Evolutionary conservation across 2,329 filamentous ascomycete species (phyloP).

Genomic region (Hypomyces rosellus): DNA sequence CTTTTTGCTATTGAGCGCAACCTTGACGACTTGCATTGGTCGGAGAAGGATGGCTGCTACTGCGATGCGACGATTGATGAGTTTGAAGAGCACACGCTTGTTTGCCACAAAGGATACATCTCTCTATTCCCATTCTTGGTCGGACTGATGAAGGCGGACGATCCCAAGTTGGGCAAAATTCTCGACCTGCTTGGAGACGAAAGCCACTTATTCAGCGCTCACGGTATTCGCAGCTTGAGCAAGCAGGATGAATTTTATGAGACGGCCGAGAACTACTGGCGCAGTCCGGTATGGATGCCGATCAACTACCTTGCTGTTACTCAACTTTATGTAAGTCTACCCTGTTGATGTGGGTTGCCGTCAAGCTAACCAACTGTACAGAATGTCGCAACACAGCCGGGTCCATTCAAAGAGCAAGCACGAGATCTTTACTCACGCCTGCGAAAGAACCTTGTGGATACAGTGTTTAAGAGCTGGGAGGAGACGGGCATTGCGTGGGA

Average conservation of each 20-base stretch:
- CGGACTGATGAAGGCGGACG: slow-evolving; percentile 68
- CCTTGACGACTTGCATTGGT: slow-evolving; percentile 92
- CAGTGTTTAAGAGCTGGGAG: slow-evolving; percentile 81
- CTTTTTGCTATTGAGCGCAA: slow-evolving; percentile 76
- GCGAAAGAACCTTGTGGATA: slow-evolving; percentile 79
- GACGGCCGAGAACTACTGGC: slow-evolving; percentile 95
- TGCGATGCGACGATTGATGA: slow-evolving; percentile 95
- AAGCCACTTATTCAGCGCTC: slow-evolving; percentile 81
- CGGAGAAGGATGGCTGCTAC: slow-evolving; percentile 69
- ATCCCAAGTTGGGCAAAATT: slow-evolving; percentile 65
- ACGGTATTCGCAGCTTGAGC: slow-evolving; percentile 86
- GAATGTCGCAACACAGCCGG: slow-evolving; percentile 58
- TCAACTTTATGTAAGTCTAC: slow-evolving; percentile 64
- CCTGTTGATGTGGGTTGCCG: neutral
- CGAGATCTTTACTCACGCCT: slow-evolving; percentile 68
- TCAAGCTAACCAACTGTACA: slow-evolving; percentile 25
- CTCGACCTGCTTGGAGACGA: slow-evolving; percentile 74
- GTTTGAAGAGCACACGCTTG: slow-evolving; percentile 81
- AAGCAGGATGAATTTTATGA: slow-evolving; percentile 77
- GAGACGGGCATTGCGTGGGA: slow-evolving; percentile 97
- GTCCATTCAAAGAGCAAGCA: slow-evolving; percentile 64
- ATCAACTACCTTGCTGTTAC: slow-evolving; percentile 86
- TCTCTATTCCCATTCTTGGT: slow-evolving; percentile 88
- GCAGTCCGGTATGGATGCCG: slow-evolving; percentile 89
- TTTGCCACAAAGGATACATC: slow-evolving; percentile 96